Evolutionary conservation across 2,329 filamentous ascomycete species (phyloP).

Genomic region (Trichoderma citrinoviride): DNA sequence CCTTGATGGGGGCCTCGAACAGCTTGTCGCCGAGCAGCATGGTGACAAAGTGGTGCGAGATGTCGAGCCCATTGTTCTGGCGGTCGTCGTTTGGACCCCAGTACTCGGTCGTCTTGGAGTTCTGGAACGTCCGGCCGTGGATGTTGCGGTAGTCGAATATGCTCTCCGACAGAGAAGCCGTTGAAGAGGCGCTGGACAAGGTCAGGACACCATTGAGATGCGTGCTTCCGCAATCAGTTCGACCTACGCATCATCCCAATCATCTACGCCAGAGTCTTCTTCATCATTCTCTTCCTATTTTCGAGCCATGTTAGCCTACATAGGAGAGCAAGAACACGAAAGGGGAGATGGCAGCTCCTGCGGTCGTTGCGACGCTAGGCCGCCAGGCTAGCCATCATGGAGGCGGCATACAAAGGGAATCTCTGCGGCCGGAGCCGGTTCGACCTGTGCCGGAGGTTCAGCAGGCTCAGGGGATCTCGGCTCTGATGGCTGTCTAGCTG

Average conservation of each 20-base stretch:
- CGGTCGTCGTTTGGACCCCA: slow-evolving; percentile 39
- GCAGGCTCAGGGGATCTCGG: slow-evolving; percentile 2
- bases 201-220: neutral
- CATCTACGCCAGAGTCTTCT: slow-evolving; percentile 11
- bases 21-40: slow-evolving; percentile 37
- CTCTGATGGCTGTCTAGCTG: neutral
- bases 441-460: neutral
- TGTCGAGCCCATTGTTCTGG: slow-evolving; percentile 41
- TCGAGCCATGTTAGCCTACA: neutral
- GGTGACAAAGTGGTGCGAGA: slow-evolving; percentile 37
- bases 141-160: slow-evolving; percentile 39
- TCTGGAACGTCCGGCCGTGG: slow-evolving; percentile 43
- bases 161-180: slow-evolving; percentile 34
- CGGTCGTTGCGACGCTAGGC: neutral
- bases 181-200: slow-evolving; percentile 20
- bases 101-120: slow-evolving; percentile 38
- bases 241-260: slow-evolving; percentile 1
- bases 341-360: too few species aligned
- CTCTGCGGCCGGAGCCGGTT: neutral
- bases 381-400: neutral
- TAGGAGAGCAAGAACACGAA: neutral
- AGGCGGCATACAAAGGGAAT: slow-evolving; percentile 14
- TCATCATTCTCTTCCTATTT: neutral
- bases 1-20: slow-evolving; percentile 38
- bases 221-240: neutral